Evolutionary conservation across 1,139 yeast species (phyloP).

Genomic region (Blastobotrys persicus): DNA sequence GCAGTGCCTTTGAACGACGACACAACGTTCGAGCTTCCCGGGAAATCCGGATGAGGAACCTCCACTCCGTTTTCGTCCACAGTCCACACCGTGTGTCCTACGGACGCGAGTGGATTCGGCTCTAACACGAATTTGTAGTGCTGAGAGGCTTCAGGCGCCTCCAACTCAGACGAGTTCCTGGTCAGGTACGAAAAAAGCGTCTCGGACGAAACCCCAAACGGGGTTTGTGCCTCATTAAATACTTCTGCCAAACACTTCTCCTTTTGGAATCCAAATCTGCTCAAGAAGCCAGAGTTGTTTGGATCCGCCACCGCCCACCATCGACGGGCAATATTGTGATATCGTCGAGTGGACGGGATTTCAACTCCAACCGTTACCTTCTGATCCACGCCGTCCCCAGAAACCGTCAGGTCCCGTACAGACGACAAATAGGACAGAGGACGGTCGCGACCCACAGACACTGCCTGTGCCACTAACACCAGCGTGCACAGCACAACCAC

Average conservation of each 20-base stretch:
- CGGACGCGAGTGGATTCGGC: conserved; percentile 22
- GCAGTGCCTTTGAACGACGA: conserved; percentile 32
- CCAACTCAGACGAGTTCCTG: conserved; percentile 27
- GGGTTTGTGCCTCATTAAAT: conserved; percentile 1
- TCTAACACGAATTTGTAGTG: conserved; percentile 32
- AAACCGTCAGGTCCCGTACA: conserved; percentile 22
- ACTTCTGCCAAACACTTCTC: not conserved
- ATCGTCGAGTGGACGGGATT: conserved; percentile 29
- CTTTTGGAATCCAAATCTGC: not conserved
- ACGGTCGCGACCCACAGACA: conserved; percentile 22
- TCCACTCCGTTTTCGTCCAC: conserved; percentile 25
- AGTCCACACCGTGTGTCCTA: conserved; percentile 17
- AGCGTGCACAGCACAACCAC: not conserved
- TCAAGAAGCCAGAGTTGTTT: conserved; percentile 21
- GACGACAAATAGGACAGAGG: conserved; percentile 28
- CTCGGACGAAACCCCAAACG: conserved; percentile 21
- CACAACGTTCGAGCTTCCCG: conserved; percentile 10
- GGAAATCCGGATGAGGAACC: conserved; percentile 27
- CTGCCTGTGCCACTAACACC: not conserved
- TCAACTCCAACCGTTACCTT: conserved; percentile 23
- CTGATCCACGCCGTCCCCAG: conserved; percentile 11
- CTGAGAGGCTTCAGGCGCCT: conserved; percentile 29
- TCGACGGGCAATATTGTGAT: conserved; percentile 31
- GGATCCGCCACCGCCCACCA: conserved; percentile 37
- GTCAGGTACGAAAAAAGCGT: conserved; percentile 30